Base-by-base conservation (phyloP, 2,329 filamentous ascomycete genomes). In the Microdochium trichocladiopsis region DNA sequence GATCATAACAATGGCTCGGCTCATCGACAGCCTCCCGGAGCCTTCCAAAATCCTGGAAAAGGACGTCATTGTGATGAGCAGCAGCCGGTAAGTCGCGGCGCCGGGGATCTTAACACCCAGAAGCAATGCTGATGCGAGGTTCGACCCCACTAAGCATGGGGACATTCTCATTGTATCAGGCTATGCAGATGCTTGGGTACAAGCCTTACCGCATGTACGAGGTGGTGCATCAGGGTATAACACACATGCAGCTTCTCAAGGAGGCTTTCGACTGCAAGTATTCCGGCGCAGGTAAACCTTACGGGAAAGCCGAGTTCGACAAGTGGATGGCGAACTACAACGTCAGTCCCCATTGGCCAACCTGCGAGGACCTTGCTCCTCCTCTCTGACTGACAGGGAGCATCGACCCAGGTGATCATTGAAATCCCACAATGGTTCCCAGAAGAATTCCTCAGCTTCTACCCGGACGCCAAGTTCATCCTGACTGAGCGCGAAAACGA, bases 401-500 rank as follows among this genome's bases (percentile, higher is more conserved):
- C 2, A n/a, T 16, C 24, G 33, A 18, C 12, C 25, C 50, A n/a
- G 50, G 36, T n/a, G 2, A 48, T 63, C 21, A 53, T 60, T 33
- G 61, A 63, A 48, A 59, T 63, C 25, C 51, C 57, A 3, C 58
- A 58, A 1, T 59, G 65, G 50, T 63, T 69, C 24, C 53, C 58
- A 2, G 60, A 63, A 12, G 62, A 66, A 24, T 55, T 65, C 50
- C 55, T 65, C 25, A 53, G 57, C 36, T 57, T 52, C 37, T 66
- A 67, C 23, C 65, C 66, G 0, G 53, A 66, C 12, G 63, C 66
- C 2, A 66, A 61, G 50, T 69, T 67, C 50, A 65, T 69, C 31
- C 59, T 68, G 41, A 63, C 62, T 0, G 65, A 69, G 48, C 64
- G 67, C 9, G 58, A 60, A 21, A 51, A 59, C 1, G 59, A 64